Percentiles rank a stretch among this genome's conserved stretches.
Conservation (phyloP, 805 yeast species). For the Candida maesae region DNA sequence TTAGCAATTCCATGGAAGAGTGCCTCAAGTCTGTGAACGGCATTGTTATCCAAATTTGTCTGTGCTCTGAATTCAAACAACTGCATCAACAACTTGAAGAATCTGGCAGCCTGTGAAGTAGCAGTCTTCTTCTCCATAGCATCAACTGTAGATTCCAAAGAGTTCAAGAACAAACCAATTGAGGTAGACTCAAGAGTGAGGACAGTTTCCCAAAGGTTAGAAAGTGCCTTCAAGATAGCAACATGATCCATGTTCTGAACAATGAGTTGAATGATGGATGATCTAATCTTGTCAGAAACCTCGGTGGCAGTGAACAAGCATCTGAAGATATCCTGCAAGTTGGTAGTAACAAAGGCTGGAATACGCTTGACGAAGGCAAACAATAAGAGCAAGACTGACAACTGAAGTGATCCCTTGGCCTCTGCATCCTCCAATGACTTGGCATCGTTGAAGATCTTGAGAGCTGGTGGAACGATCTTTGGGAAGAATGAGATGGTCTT, state of each 20-base stretch:
- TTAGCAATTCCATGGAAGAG: constrained; percentile 71
- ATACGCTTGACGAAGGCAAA: constrained; percentile 76
- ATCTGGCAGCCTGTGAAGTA: constrained; percentile 59
- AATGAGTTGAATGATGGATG: constrained; percentile 56
- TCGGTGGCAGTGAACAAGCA: constrained; percentile 53
- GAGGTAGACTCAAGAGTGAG: constrained; percentile 38
- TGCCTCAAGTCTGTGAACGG: constrained; percentile 77
- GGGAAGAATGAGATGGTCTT: constrained; percentile 83
- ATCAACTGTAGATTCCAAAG: constrained; percentile 64
- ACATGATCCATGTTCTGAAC: constrained; percentile 66
- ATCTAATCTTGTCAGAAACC: constrained; percentile 58
- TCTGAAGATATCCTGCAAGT: constrained; percentile 56
- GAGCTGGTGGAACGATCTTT: constrained; percentile 72
- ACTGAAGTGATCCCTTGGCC: constrained; percentile 45
- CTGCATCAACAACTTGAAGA: constrained; percentile 64
- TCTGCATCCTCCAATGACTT: constrained; percentile 22
- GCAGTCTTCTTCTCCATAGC: constrained; percentile 71
- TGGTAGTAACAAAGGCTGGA: constrained; percentile 78
- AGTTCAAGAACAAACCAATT: constrained; percentile 66
- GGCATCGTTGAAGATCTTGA: constrained; percentile 49
- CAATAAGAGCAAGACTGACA: constrained; percentile 66
- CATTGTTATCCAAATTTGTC: constrained; percentile 60
- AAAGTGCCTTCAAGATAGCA: constrained; percentile 56
- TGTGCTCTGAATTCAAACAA: constrained; percentile 68
- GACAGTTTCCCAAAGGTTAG: constrained; percentile 56